Conservation (phyloP, 176 grass and related monocot genomes). For the Miscanthus lutarioriparius region DNA sequence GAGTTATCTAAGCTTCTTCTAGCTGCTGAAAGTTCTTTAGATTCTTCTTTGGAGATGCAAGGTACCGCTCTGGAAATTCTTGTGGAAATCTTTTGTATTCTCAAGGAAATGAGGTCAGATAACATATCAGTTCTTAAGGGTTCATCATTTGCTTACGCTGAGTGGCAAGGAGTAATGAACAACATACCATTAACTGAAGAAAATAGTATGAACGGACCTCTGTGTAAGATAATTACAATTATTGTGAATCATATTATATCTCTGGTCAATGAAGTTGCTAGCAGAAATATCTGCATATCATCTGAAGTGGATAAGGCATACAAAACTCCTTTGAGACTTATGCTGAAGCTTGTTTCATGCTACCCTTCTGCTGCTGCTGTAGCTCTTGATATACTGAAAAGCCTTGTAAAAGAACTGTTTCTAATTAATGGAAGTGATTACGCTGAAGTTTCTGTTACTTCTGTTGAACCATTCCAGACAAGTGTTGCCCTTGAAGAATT, state of each 20-base stretch:
- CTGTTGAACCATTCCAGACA: slow-evolving; percentile 33
- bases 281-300: slow-evolving; percentile 5
- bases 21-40: slow-evolving; percentile 39
- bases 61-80: slow-evolving; percentile 52
- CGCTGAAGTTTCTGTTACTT: slow-evolving; percentile 2
- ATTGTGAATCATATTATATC: slow-evolving; percentile 50
- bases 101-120: slow-evolving; percentile 39
- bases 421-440: slow-evolving; percentile 28
- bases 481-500: slow-evolving; percentile 4
- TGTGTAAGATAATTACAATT: slow-evolving; percentile 43
- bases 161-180: slow-evolving; percentile 34
- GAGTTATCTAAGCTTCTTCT: slow-evolving; percentile 57
- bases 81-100: slow-evolving; percentile 55
- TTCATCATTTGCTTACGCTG: slow-evolving; percentile 19
- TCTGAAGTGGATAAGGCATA: slow-evolving; percentile 41
- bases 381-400: slow-evolving; percentile 60
- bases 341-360: slow-evolving; percentile 55
- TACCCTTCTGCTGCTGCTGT: slow-evolving; percentile 58
- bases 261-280: slow-evolving; percentile 38
- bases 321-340: slow-evolving; percentile 48
- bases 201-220: slow-evolving; percentile 29
- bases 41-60: slow-evolving; percentile 54
- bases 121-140: not conserved
- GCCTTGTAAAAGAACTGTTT: slow-evolving; percentile 51
- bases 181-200: slow-evolving; percentile 33